A percentile compares a stretch with the other conserved stretches of the same genome.
These are phyloP conservation scores for Phyllosticta capitalensis DNA, from an alignment of 2,329 filamentous ascomycete genomes.

Conservation along the genomic window DNA sequence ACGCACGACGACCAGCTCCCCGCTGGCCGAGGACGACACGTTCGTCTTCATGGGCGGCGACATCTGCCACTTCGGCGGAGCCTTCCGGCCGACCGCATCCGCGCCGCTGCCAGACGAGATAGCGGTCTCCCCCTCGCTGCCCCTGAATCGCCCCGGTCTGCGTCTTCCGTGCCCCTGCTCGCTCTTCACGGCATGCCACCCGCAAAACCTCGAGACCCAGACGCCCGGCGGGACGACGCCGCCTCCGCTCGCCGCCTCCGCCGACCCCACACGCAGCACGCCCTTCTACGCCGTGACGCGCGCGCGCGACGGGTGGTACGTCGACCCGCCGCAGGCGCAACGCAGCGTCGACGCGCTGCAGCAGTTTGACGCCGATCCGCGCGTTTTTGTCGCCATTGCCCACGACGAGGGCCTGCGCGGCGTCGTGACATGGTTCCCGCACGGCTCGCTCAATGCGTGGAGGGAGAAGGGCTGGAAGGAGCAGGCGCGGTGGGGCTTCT, in stretches of 20 bases:
- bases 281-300: constrained; percentile 2
- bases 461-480: constrained; percentile 19
- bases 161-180: constrained; percentile 9
- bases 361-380: constrained; percentile 17
- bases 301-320: constrained; percentile 2
- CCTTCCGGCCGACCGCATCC: constrained; percentile 18
- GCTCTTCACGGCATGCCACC: constrained; percentile 7
- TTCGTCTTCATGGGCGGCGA: constrained; percentile 23
- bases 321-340: constrained; percentile 12
- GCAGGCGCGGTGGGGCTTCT: constrained; percentile 19
- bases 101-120: constrained; percentile 8
- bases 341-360: constrained; percentile 17
- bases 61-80: constrained; percentile 18
- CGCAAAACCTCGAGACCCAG: background rate
- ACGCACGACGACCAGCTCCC: constrained; percentile 22
- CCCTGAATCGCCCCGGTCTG: constrained; percentile 2
- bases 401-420: constrained; percentile 20
- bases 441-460: constrained; percentile 17
- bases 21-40: constrained; percentile 7
- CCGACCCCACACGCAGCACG: constrained; percentile 1
- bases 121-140: background rate
- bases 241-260: background rate
- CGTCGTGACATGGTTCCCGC: constrained; percentile 19
- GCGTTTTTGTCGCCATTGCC: constrained; percentile 20
- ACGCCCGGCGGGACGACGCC: background rate